phyloP scores from a whole-genome alignment of 2,329 filamentous ascomycete genomes.

The Cordyceps cicadae region DNA sequence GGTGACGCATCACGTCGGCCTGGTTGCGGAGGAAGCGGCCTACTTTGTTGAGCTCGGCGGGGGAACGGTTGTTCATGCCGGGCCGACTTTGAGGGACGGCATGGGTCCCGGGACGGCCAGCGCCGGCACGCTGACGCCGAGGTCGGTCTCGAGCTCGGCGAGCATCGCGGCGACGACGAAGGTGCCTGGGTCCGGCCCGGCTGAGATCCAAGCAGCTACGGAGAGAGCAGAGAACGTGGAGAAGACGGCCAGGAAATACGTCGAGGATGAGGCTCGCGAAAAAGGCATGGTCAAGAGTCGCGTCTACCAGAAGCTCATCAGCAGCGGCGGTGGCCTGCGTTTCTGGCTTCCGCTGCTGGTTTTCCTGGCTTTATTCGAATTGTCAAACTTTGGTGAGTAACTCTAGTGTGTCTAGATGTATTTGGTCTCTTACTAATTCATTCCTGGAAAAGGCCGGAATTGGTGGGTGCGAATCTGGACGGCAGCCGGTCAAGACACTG shows the following conservation, averaged over 20 bases:
- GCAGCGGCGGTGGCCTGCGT: slow-evolving; percentile 54
- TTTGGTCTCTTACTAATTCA: neutral
- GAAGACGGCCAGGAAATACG: slow-evolving; percentile 55
- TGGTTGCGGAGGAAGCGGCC: slow-evolving; percentile 62
- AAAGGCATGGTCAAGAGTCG: slow-evolving; percentile 57
- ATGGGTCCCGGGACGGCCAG: slow-evolving; percentile 45
- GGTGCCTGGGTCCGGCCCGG: no score
- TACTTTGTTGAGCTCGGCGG: slow-evolving; percentile 66
- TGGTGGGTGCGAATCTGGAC: slow-evolving; percentile 62
- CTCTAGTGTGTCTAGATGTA: accelerated
- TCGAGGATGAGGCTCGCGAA: slow-evolving; percentile 65
- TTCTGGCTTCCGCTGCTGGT: slow-evolving; percentile 50
- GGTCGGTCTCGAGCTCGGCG: neutral
- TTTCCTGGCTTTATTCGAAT: slow-evolving; percentile 46
- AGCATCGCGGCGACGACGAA: no score
- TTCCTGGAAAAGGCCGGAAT: slow-evolving; percentile 30
- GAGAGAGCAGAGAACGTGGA: slow-evolving; percentile 17
- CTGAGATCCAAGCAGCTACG: neutral
- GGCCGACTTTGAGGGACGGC: slow-evolving; percentile 52
- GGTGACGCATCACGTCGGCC: slow-evolving; percentile 70
- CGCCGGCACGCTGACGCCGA: slow-evolving; percentile 41
- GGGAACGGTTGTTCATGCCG: slow-evolving; percentile 55
- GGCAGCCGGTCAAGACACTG: slow-evolving; percentile 31
- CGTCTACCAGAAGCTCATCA: slow-evolving; percentile 61
- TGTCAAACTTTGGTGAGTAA: slow-evolving; percentile 36